phyloP scores from a whole-genome alignment of 1,284 basidiomycete species.

The Malassezia globosa region DNA sequence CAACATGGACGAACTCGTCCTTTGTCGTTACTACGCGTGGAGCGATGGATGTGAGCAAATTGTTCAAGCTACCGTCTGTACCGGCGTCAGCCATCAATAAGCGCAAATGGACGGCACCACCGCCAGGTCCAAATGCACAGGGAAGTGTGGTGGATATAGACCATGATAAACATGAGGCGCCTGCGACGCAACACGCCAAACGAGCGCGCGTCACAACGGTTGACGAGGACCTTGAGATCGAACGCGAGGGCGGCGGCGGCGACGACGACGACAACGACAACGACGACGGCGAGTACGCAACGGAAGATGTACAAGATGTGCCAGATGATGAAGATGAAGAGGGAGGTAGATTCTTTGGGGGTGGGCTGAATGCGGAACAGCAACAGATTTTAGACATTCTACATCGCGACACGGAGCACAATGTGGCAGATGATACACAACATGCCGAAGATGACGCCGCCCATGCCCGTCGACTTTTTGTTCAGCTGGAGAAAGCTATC shows the following conservation, averaged over 20 bases:
- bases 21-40: too few relatives aligned
- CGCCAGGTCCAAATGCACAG: constrained; percentile 14
- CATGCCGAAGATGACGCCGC: constrained; percentile 42
- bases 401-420: constrained; percentile 15
- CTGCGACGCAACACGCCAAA: constrained; percentile 6
- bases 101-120: constrained; percentile 33
- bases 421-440: constrained; percentile 7
- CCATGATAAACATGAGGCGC: too few relatives aligned
- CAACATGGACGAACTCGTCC: too few relatives aligned
- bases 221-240: constrained; percentile 14
- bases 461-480: constrained; percentile 62
- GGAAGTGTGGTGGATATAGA: constrained; percentile 12
- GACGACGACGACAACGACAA: too few relatives aligned
- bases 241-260: background rate
- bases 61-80: constrained; percentile 40
- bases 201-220: constrained; percentile 20
- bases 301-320: constrained; percentile 1
- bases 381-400: constrained; percentile 40
- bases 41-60: constrained; percentile 45
- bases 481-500: constrained; percentile 73
- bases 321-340: constrained; percentile 33
- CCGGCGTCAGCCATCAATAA: constrained; percentile 39
- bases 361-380: constrained; percentile 40
- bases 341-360: constrained; percentile 39
- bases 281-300: too few relatives aligned